Evolutionary conservation across 2,329 filamentous ascomycete genomes (phyloP), one percentile per base, ranked within the genome.

Genomic region (Truncatella angustata): DNA sequence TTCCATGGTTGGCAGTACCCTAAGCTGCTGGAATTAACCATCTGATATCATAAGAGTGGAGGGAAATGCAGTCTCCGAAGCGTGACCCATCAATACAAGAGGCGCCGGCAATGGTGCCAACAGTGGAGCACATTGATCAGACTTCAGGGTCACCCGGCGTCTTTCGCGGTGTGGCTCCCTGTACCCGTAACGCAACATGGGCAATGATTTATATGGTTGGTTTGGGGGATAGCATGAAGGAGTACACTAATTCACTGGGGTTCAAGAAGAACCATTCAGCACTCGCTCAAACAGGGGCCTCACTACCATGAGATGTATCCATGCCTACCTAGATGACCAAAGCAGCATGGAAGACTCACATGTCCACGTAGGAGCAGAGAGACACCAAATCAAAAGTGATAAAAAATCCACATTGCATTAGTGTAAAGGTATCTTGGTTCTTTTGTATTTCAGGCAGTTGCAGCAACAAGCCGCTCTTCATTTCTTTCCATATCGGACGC

Each of bases 121-220:
- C 36, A 4, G 36, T 21, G 10, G 23, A 14, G 18, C 36, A 40
- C 16, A 40, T 40, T 2, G 20, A 11, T 11, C 36, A 40, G 6
- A 7, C 36, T 12, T 40, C 36, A 63, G 94, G 94, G 56, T 43
- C 97, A 66, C 88, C 86, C 78, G 94, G 94, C 67, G 80, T 99
- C 60, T 99, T 97, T 82, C 90, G 94, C 68, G 94, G 94, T 68
- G 93, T 99, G 58, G 81, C 91, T 61, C 94, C 94, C 64, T 87
- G 94, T 72, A 92, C 97, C 70, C 92, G 92, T 63, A 85, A 99
- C 58, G 88, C 94, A 69, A 84, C 97, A 77, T 99, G 94, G 94
- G 94, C 97, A 82, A 99, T 94, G 57, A 88, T 99, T 68, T 99
- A 94, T 82, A 99, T 99, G 94, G 94, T 99, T 75, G 94, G 93